Percentiles rank a stretch among this genome's conserved stretches.
phyloP scores from a whole-genome alignment of 1,284 basidiomycete species.

The Malassezia globosa region DNA sequence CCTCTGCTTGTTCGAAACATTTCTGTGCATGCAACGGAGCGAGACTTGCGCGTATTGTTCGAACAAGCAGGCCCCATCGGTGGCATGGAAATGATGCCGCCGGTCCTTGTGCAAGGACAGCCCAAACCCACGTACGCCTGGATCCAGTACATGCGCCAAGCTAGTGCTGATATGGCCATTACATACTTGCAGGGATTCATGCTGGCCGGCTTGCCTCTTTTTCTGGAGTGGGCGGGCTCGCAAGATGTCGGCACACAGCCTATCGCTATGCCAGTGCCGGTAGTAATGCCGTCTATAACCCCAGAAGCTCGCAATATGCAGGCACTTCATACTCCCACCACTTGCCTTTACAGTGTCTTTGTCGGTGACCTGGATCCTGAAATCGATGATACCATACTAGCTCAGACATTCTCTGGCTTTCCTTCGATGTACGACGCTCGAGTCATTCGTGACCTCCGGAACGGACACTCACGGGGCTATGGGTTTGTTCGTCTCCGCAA shows the following conservation, averaged over 20 bases:
- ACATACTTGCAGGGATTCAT: not conserved
- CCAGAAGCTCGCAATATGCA: too few relatives aligned
- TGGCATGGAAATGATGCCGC: constrained; percentile 96
- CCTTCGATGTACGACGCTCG: constrained; percentile 88
- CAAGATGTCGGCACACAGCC: too few relatives aligned
- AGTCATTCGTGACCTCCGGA: constrained; percentile 99
- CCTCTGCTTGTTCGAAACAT: constrained; percentile 96
- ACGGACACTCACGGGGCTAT: constrained; percentile 88
- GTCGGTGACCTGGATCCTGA: constrained; percentile 95
- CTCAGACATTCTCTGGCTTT: constrained; percentile 87
- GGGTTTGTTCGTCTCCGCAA: constrained; percentile 87
- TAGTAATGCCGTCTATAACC: too few relatives aligned
- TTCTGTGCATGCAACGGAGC: constrained; percentile 66
- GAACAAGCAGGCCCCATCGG: constrained; percentile 87
- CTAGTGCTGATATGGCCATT: not conserved
- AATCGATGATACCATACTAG: constrained; percentile 92
- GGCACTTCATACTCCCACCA: not conserved
- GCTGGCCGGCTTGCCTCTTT: not conserved
- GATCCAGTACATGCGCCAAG: not conserved
- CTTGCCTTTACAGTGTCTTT: constrained; percentile 80
- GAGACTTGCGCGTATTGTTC: constrained; percentile 82
- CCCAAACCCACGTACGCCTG: not conserved
- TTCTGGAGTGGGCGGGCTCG: too few relatives aligned
- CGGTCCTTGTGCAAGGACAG: constrained; percentile 73
- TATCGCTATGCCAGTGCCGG: too few relatives aligned